Conservation (phyloP, 768 basidiomycete species). For the Phaeotremella skinneri region DNA sequence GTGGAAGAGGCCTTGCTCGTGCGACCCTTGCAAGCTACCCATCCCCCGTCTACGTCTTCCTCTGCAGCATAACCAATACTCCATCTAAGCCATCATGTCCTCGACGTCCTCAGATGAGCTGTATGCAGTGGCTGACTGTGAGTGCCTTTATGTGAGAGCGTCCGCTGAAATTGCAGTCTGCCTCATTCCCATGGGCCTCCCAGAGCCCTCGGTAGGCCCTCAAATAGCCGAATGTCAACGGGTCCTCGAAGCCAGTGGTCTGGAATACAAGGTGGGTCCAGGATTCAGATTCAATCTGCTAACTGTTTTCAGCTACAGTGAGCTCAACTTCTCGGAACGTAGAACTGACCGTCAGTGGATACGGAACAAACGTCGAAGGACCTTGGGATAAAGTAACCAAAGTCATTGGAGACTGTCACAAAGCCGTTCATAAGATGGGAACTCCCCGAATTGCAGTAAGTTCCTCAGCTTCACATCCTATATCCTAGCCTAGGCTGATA, state of each 20-base stretch:
- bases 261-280: slow-evolving; percentile 69
- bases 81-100: background rate
- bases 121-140: slow-evolving; percentile 51
- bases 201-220: slow-evolving; percentile 44
- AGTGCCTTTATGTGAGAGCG: slow-evolving; percentile 5
- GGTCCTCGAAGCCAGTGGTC: slow-evolving; percentile 75
- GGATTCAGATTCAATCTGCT: slow-evolving; percentile 15
- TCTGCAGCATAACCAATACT: too few relatives aligned
- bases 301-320: slow-evolving; percentile 63
- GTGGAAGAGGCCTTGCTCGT: background rate
- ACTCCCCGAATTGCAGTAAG: slow-evolving; percentile 45
- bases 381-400: slow-evolving; percentile 79
- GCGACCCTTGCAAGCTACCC: too few relatives aligned
- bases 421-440: slow-evolving; percentile 49
- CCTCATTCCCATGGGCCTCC: slow-evolving; percentile 49
- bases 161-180: slow-evolving; percentile 34
- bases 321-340: slow-evolving; percentile 40
- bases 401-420: slow-evolving; percentile 86
- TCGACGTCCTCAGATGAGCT: slow-evolving; percentile 18
- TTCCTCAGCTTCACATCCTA: background rate
- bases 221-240: slow-evolving; percentile 61
- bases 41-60: too few relatives aligned
- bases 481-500: slow-evolving; percentile 55
- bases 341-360: slow-evolving; percentile 62
- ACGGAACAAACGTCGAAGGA: slow-evolving; percentile 90